phyloP scores from a whole-genome alignment of 768 basidiomycete genomes.

The Boletus patriciae region DNA sequence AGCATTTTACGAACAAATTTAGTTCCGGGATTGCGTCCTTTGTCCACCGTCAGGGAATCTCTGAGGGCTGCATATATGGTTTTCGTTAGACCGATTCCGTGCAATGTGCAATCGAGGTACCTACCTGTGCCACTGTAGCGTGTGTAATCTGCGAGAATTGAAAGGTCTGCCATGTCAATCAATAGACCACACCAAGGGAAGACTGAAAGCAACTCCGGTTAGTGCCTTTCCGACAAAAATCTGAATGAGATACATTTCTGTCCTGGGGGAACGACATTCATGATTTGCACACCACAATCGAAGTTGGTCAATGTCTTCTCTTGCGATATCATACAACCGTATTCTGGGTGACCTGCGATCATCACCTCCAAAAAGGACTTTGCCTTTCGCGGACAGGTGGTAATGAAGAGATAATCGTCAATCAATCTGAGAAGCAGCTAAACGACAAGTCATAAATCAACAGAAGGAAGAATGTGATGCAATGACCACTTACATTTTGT shows the following conservation, averaged over 20 bases:
- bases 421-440: conserved; percentile 81
- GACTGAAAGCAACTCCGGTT: conserved; percentile 39
- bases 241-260: conserved; percentile 39
- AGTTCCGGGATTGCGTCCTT: conserved; percentile 63
- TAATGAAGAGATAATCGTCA: conserved; percentile 92
- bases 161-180: conserved; percentile 74
- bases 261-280: conserved; percentile 51
- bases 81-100: neutral
- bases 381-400: conserved; percentile 62
- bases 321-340: conserved; percentile 86
- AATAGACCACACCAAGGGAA: conserved; percentile 95
- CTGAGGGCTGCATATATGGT: conserved; percentile 47
- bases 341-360: conserved; percentile 85
- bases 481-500: conserved; percentile 53
- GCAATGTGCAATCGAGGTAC: conserved; percentile 22
- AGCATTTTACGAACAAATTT: conserved; percentile 73
- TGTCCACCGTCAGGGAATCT: conserved; percentile 71
- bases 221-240: neutral
- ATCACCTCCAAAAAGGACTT: conserved; percentile 71
- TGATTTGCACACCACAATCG: conserved; percentile 53
- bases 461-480: neutral
- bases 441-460: neutral
- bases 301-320: conserved; percentile 93
- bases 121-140: conserved; percentile 63
- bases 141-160: conserved; percentile 75